A percentile compares a stretch with the other conserved stretches of the same genome.
Conservation (phyloP, 306 rosid species). For the Corylus heterophylla region DNA sequence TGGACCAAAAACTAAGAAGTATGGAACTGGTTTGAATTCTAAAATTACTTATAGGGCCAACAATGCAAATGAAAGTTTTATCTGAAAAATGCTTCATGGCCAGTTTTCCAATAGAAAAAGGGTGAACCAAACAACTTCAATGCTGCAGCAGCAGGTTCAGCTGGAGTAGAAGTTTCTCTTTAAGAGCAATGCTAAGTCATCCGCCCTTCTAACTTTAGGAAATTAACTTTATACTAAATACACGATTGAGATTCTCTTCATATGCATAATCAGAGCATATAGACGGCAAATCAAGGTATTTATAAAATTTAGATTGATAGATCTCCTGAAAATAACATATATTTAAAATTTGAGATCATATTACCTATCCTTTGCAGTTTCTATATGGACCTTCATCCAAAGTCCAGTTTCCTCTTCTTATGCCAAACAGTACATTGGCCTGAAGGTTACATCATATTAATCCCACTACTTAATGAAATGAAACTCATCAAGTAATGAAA, state of each 20-base stretch:
- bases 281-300: not conserved
- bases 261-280: not conserved
- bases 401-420: not conserved
- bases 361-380: constrained; percentile 1
- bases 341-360: not conserved
- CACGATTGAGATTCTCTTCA: not conserved
- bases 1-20: not conserved
- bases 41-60: not conserved
- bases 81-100: not conserved
- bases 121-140: not conserved
- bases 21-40: not conserved
- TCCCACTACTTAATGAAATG: not conserved
- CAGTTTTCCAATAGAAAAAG: not conserved
- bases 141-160: not conserved
- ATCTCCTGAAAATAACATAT: not conserved
- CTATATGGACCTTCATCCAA: not conserved
- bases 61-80: not conserved
- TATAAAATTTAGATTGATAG: not conserved
- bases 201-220: not conserved
- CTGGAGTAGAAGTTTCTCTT: not conserved
- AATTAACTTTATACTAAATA: not conserved
- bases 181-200: not conserved
- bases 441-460: not conserved
- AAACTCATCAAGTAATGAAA: not conserved
- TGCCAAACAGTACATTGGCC: not conserved